A percentile compares a stretch with the other conserved stretches of the same genome.
These are phyloP conservation scores for Phascolomyces articulosus DNA, from an alignment of 371 early-diverging fungal species.

Conservation along the genomic window DNA sequence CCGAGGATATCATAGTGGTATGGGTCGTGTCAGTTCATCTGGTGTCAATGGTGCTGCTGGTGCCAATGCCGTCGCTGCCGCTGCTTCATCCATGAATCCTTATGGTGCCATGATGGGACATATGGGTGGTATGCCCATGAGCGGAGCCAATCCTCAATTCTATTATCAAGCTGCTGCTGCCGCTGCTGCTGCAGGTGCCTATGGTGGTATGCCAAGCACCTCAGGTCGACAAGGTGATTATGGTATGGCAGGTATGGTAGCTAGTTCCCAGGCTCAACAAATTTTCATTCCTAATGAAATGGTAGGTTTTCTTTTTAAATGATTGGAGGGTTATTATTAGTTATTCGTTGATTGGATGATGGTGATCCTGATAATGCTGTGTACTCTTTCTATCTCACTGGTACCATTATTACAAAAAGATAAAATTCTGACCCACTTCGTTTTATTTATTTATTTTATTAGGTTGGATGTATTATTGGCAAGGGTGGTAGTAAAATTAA, in stretches of 20 bases:
- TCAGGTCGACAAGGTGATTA: slow-evolving; percentile 29
- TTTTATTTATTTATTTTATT: no score
- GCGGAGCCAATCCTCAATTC: slow-evolving; percentile 30
- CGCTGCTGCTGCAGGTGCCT: slow-evolving; percentile 26
- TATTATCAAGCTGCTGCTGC: slow-evolving; percentile 26
- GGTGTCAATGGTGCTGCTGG: slow-evolving; percentile 8
- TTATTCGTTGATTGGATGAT: neutral
- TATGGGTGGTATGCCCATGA: slow-evolving; percentile 45
- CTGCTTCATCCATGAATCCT: slow-evolving; percentile 30
- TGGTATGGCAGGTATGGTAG: slow-evolving; percentile 29
- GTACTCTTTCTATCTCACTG: no score
- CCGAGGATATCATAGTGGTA: slow-evolving; percentile 1
- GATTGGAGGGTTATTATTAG: no score
- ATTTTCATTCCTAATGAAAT: slow-evolving; percentile 85
- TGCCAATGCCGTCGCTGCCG: slow-evolving; percentile 21
- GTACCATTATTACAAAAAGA: no score
- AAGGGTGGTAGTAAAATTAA: slow-evolving; percentile 87
- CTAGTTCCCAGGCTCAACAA: slow-evolving; percentile 67
- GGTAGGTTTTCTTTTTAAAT: slow-evolving; percentile 36
- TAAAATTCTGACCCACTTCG: no score
- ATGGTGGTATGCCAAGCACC: slow-evolving; percentile 18
- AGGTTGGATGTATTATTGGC: slow-evolving; percentile 86
- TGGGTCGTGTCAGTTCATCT: slow-evolving; percentile 9
- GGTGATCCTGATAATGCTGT: neutral
- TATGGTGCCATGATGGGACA: slow-evolving; percentile 35